A percentile compares a stretch with the other conserved stretches of the same genome.
Evolutionary conservation across 345 rosid genomes (phyloP).

Genomic region (Ailanthus altissimus): DNA sequence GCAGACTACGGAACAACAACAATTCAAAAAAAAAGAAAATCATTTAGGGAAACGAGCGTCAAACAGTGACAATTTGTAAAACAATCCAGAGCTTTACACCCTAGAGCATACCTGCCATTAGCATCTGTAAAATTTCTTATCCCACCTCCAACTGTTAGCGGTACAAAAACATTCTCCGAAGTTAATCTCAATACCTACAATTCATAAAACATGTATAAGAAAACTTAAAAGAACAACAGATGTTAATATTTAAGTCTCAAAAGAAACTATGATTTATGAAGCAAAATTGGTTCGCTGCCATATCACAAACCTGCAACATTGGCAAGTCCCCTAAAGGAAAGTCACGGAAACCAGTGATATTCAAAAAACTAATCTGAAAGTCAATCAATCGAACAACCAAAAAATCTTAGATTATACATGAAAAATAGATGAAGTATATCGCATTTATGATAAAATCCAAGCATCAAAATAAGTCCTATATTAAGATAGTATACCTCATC

Average conservation of each 20-base stretch:
- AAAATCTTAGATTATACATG: slow-evolving; percentile 9
- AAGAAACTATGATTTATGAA: neutral
- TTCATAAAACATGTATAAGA: slow-evolving; percentile 15
- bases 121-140: slow-evolving; percentile 95
- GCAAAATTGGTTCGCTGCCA: neutral
- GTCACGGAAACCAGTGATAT: slow-evolving; percentile 91
- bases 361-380: slow-evolving; percentile 86
- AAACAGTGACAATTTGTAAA: neutral
- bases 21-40: neutral
- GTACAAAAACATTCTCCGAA: slow-evolving; percentile 96
- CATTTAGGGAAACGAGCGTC: neutral
- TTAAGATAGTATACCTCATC: slow-evolving; percentile 70
- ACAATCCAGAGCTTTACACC: neutral
- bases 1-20: slow-evolving; percentile 1
- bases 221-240: neutral
- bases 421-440: slow-evolving; percentile 10
- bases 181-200: slow-evolving; percentile 82
- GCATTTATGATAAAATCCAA: slow-evolving; percentile 4
- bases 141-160: slow-evolving; percentile 98
- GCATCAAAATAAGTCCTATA: neutral
- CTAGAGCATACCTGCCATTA: slow-evolving; percentile 69
- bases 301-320: slow-evolving; percentile 76
- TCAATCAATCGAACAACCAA: slow-evolving; percentile 20
- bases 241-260: neutral
- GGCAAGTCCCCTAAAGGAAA: slow-evolving; percentile 97